Base-by-base conservation (phyloP, 495 filamentous ascomycete species). In the Tuber brumale region DNA sequence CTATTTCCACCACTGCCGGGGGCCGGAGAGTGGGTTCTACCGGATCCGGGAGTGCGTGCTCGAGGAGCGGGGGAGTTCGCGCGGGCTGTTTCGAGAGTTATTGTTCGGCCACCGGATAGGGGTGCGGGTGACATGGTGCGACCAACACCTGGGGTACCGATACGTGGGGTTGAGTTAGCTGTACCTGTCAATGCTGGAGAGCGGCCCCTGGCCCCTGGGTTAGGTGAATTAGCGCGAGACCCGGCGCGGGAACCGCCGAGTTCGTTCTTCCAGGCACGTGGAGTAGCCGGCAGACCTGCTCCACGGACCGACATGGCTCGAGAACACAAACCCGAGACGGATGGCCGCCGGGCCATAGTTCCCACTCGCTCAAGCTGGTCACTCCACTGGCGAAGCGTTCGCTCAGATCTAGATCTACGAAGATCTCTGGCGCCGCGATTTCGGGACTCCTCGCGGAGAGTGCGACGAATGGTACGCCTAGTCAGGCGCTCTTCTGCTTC, bases 381-480 rank as follows among this genome's bases (percentile, higher is more conserved):
- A 73, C 77, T 81, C 82, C 82, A 83, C 46, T 80, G 79, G 16
- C 77, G 77, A 72, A 83, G 74, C 23, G 82, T 83, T 57, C 76
- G 71, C 44, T 83, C 82, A 45, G 81, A 83, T 46, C 82, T 78
- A 31, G 82, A 83, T 48, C 81, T 74, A 43, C 81, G 76, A 31
- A 83, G 69, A 12, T 74, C 76, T 44, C 57, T 66, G 35, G 61
- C 69, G 12, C 72, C 70, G 18, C 75, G 80, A 74, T 46, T 70
- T 35, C 74, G 80, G 18, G 80, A 76, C 46, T 76, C 80, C 35
- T 79, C 77, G 18, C 76, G 73, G 51, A 70, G 45, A 27, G 37
- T 70, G 37, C 78, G 77, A 5, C 77, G 78, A 7, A 77, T 51
- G 12, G 39, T 61, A n/a, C 77, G 81, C n/a, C 51, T 45, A 51